These are phyloP conservation scores for Flaveria bidentis DNA, from an alignment of 129 eudicot species.

Conservation along the genomic window DNA sequence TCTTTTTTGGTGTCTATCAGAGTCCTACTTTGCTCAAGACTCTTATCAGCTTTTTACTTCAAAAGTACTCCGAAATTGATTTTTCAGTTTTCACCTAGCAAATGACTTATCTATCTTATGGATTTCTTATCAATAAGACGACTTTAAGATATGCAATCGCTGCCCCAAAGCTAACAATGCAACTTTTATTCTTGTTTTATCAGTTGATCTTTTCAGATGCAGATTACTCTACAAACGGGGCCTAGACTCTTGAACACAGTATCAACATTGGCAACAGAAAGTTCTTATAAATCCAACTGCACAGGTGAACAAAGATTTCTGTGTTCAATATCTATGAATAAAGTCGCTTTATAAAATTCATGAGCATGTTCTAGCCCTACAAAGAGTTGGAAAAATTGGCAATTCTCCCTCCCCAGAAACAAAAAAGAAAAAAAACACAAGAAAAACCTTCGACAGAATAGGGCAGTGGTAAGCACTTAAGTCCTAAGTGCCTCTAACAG, in stretches of 20 bases:
- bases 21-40: not conserved
- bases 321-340: not conserved
- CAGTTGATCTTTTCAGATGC: not conserved
- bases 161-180: not conserved
- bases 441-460: not conserved
- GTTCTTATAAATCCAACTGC: not conserved
- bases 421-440: not conserved
- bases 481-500: not conserved
- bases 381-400: conserved; percentile 2
- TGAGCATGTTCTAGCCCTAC: not conserved
- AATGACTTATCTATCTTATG: not conserved
- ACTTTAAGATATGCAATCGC: not conserved
- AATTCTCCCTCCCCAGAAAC: not conserved
- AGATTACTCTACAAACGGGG: not conserved
- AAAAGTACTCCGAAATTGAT: not conserved
- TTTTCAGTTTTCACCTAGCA: not conserved
- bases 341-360: not conserved
- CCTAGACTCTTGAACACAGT: not conserved
- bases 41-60: not conserved
- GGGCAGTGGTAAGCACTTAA: not conserved
- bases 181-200: not conserved
- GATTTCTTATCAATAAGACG: not conserved
- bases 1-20: too few species aligned
- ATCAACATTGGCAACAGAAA: conserved; percentile 2
- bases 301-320: conserved; percentile 2